A percentile compares a stretch with the other conserved stretches of the same genome.
These are phyloP conservation scores for Leccinum subgranulosum DNA, from an alignment of 768 basidiomycete genomes.

Conservation along the genomic window DNA sequence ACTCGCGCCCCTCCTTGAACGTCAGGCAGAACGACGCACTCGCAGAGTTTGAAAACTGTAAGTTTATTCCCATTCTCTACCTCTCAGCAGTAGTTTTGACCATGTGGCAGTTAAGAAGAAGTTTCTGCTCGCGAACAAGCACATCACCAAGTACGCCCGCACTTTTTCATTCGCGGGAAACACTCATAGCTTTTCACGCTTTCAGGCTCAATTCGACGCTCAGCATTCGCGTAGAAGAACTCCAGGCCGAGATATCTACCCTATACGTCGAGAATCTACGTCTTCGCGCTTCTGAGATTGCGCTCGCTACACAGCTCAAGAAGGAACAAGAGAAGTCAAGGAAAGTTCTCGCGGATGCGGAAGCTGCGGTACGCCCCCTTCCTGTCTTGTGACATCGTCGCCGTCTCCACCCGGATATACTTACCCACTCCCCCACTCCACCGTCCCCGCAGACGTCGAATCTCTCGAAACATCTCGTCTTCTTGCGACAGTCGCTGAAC, in stretches of 20 bases:
- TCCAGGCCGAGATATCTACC: slow-evolving; percentile 78
- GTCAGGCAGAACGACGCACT: slow-evolving; percentile 75
- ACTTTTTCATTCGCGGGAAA: slow-evolving; percentile 1
- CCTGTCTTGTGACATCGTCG: slow-evolving; percentile 13
- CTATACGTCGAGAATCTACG: slow-evolving; percentile 82
- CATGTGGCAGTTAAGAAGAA: slow-evolving; percentile 81
- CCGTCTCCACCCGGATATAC: background rate
- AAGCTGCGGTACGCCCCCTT: slow-evolving; percentile 58
- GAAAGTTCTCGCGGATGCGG: slow-evolving; percentile 69
- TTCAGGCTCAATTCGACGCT: slow-evolving; percentile 79
- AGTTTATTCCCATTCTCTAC: slow-evolving; percentile 26
- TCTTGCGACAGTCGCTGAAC: slow-evolving; percentile 62
- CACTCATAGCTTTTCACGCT: slow-evolving; percentile 6
- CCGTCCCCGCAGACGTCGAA: slow-evolving; percentile 43
- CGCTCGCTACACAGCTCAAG: slow-evolving; percentile 71
- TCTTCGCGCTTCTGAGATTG: slow-evolving; percentile 76
- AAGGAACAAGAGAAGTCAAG: slow-evolving; percentile 76
- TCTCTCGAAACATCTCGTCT: slow-evolving; percentile 62
- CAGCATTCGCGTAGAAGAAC: slow-evolving; percentile 79
- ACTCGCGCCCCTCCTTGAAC: slow-evolving; percentile 47
- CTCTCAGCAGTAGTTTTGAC: slow-evolving; percentile 6
- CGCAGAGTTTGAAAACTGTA: slow-evolving; percentile 83
- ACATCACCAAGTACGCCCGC: slow-evolving; percentile 75
- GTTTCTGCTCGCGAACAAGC: slow-evolving; percentile 86
- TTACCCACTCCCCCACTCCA: background rate